Base-by-base conservation (phyloP, 2,329 filamentous ascomycete species). In the Neoscytalidium dimidiatum region DNA sequence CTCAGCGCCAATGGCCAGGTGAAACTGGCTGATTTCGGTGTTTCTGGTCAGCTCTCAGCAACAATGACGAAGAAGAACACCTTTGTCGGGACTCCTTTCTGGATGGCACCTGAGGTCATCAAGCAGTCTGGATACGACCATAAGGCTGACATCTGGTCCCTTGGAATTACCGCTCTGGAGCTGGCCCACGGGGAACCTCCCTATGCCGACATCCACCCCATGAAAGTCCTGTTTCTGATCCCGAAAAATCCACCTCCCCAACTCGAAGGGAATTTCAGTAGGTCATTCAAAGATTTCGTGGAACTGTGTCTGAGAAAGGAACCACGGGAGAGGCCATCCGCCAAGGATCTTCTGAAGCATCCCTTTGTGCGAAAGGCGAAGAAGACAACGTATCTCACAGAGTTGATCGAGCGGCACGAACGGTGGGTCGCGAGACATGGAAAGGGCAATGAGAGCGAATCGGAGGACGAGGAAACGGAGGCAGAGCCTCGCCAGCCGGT, bases 41-140 rank as follows among this genome's bases (percentile, higher is more conserved):
- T 99, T 6, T 97, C 94, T 1, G 94, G 94, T 29, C 95, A 98
- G 79, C 85, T 98, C 23, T 96, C 94, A 9, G 94, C 94, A 6
- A 99, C 94, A 57, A 98, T 98, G 94, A 97, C 94, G 68, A 98
- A 98, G 84, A 98, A 98, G 82, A 98, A 98, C 76, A 98, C 94
- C 0, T 99, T 98, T 77, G 94, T 99, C 33, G 95, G 95, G 35
- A 98, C 94, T 0, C 94, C 95, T 1, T 99, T 98, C 77, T 99
- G 95, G 95, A 99, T 99, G 94, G 94, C 95, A 2, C 94, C 94
- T 11, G 94, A 99, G 80, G 94, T 98, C 64, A 99, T 99, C 78
- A 97, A 97, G 80, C 94, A 99, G 78, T 96, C 93, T 65, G 94
- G 94, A 56, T 97, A 98, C 81, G 94, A 97, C 77, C 92, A 96